Evolutionary conservation across 2,329 filamentous ascomycete species (phyloP), one percentile per base, ranked within the genome.

Genomic region (Penicillium sp.): DNA sequence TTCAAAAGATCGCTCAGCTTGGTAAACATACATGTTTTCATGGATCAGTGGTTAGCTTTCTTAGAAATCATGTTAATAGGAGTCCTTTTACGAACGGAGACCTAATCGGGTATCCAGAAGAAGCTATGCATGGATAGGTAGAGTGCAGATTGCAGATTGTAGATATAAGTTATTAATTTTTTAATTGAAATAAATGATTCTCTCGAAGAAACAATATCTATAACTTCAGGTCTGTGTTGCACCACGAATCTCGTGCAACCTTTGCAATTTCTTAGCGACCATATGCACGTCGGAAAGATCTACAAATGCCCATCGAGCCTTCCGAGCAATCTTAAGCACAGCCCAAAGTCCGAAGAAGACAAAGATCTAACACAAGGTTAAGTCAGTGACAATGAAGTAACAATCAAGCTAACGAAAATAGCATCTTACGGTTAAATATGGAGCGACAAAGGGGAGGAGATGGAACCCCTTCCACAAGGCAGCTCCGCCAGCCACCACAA

Each of bases 381-480:
- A 10, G 28, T 3, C 11, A n/a, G 8, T 34, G 14, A 34, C 11
- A 13, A 3, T 34, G 31, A n/a, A n/a, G 31, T 13, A n/a, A 34
- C 2, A n/a, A n/a, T n/a, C 6, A 5, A n/a, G 31, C 9, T 2
- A 10, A 29, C 9, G 8, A 10, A 4, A 29, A 2, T 10, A 29
- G 33, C 2, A 5, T 60, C 73, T 64, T 64, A 77, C 75, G 19
- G 73, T 64, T 7, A 77, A 64, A 63, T 74, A 77, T 1, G 72
- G 68, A 5, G 73, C 72, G 2, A 77, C 50, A 51, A 77, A 76
- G 3, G 72, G 59, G 24, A 70, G 61, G 0, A 45, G n/a, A 28
- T 72, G 57, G 40, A 73, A 77, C 1, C 65, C 64, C 14, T 71
- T 65, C 73, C 73, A 77, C 21, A 75, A 37, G 1, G 71, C 58